Conservation (phyloP, 1,284 basidiomycete genomes). For the Cutaneotrichosporon dermatis region DNA sequence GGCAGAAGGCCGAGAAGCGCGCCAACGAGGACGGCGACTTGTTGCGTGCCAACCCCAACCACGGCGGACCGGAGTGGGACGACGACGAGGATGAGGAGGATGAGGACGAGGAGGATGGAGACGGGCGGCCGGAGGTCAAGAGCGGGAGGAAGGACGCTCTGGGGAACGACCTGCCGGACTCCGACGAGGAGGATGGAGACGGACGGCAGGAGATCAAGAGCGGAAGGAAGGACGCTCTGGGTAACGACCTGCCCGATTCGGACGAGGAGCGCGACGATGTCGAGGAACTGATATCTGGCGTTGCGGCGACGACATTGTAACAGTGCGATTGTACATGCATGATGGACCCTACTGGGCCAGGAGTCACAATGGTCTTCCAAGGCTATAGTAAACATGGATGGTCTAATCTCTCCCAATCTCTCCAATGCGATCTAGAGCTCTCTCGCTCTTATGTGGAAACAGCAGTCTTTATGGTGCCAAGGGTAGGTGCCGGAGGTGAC, state of each 20-base stretch:
- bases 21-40: constrained; percentile 51
- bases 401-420: too few relatives aligned
- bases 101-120: constrained; percentile 20
- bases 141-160: too few relatives aligned
- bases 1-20: constrained; percentile 57
- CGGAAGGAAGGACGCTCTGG: too few relatives aligned
- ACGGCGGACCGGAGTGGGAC: constrained; percentile 37
- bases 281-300: constrained; percentile 27
- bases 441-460: too few relatives aligned
- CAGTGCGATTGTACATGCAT: neutral
- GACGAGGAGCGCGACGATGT: constrained; percentile 38
- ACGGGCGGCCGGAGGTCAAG: neutral
- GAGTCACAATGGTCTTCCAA: too few relatives aligned
- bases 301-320: neutral
- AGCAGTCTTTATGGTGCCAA: too few relatives aligned
- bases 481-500: neutral
- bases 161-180: too few relatives aligned
- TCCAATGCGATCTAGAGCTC: too few relatives aligned
- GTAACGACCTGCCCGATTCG: constrained; percentile 8
- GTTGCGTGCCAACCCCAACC: constrained; percentile 60
- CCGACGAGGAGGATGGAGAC: too few relatives aligned
- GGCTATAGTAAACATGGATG: neutral
- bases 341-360: neutral
- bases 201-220: too few relatives aligned
- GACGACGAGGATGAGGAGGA: constrained; percentile 21